Conservation (phyloP, 371 early-diverging fungal genomes). For the Rhizopus stolonifer region DNA sequence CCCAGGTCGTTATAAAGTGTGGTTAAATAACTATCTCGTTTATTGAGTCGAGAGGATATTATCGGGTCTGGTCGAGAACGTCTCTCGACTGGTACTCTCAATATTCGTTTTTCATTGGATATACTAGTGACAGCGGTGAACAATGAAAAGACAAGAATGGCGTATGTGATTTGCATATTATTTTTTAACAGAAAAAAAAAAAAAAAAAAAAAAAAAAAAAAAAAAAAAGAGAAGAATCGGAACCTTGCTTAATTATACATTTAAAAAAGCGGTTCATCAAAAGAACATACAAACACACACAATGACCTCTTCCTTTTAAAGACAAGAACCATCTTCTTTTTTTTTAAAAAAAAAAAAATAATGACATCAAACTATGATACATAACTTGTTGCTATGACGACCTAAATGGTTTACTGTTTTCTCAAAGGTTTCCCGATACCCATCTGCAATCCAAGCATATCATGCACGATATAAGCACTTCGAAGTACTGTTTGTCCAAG, state of each 20-base stretch:
- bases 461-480: slow-evolving; percentile 35
- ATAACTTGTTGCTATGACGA: too few species aligned
- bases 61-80: slow-evolving; percentile 11
- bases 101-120: neutral
- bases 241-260: too few species aligned
- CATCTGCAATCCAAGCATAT: slow-evolving; percentile 21
- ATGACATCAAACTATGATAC: too few species aligned
- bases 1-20: slow-evolving; percentile 40
- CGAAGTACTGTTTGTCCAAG: slow-evolving; percentile 32
- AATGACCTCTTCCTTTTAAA: neutral
- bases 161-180: slow-evolving; percentile 6
- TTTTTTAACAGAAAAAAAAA: neutral
- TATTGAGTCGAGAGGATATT: slow-evolving; percentile 13
- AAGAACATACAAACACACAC: neutral
- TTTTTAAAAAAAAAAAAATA: neutral
- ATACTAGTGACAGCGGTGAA: neutral
- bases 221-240: neutral
- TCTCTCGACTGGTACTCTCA: slow-evolving; percentile 16
- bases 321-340: neutral
- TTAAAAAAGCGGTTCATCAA: too few species aligned
- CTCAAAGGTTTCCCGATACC: too few species aligned
- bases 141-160: neutral
- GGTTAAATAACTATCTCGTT: slow-evolving; percentile 17
- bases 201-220: neutral
- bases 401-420: too few species aligned